phyloP scores from a whole-genome alignment of 768 basidiomycete species.

The Agaricus sinodeliciosus region DNA sequence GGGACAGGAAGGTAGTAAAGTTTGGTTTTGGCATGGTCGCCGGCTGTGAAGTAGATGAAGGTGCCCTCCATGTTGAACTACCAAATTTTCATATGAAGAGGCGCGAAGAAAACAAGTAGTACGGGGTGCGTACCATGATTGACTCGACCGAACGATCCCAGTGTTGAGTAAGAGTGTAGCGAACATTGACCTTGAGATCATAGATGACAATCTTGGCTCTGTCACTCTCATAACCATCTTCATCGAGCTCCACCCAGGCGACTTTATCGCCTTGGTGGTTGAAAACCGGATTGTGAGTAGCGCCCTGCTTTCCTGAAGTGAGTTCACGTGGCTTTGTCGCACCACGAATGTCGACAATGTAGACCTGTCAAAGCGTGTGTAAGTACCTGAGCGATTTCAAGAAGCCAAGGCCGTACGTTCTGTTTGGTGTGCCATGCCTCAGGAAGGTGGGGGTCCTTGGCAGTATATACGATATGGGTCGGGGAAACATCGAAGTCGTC shows the following conservation, averaged over 20 bases:
- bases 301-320: conserved; percentile 82
- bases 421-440: conserved; percentile 87
- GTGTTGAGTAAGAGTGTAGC: conserved; percentile 66
- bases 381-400: not conserved
- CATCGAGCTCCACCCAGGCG: conserved; percentile 83
- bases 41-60: conserved; percentile 67
- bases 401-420: conserved; percentile 40
- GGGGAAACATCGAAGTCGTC: conserved; percentile 75
- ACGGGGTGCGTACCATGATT: conserved; percentile 40
- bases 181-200: conserved; percentile 59
- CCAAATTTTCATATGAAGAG: conserved; percentile 6
- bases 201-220: conserved; percentile 75
- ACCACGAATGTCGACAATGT: conserved; percentile 56
- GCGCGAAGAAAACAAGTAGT: not conserved
- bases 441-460: conserved; percentile 76
- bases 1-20: conserved; percentile 66
- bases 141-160: conserved; percentile 82
- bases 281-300: conserved; percentile 69
- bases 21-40: conserved; percentile 74
- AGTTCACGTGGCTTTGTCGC: conserved; percentile 50
- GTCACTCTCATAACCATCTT: conserved; percentile 90
- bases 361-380: conserved; percentile 40
- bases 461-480: conserved; percentile 70
- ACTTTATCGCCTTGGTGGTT: conserved; percentile 60
- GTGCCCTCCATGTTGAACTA: conserved; percentile 73